Base-by-base conservation (phyloP, 2,329 filamentous ascomycete genomes). In the Aureobasidium uvarum region DNA sequence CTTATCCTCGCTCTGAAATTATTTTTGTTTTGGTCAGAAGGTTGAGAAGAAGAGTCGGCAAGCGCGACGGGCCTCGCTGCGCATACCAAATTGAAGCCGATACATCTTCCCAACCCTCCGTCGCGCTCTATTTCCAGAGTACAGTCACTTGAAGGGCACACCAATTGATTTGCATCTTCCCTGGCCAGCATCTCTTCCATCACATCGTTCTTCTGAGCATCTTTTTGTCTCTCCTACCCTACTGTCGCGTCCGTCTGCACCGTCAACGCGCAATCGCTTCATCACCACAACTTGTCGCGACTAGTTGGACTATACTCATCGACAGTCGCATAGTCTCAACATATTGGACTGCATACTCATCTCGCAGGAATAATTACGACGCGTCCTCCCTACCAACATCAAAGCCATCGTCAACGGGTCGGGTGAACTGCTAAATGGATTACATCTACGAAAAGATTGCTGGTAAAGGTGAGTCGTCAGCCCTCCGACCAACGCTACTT, bases 391-490 rank as follows among this genome's bases (percentile, higher is more conserved):
- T 50, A 28, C 25, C 25, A 2, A 14, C 4, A 31, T 14, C 10
- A 5, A 14, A 10, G 16, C 28, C n/a, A 14, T 54, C 33, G 31
- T 54, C 33, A 10, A 54, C 38, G 4, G 16, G 38, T 18, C 38
- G 18, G 16, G 14, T 41, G 33, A 23, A 23, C 43, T 23, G 13
- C 46, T 31, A 18, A 20, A 62, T 62, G 58, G 58, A 62, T 16
- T 31, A 14, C 33, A 6, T 62, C 58, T 62, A 51, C 25, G 60
- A 63, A 25, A 54, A 33, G 38, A 63, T 63, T 54, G 60, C 60
- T n/a, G 60, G 60, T 2, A 52, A 39, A 54, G 60, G 60, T 63
- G 20, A 43, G 36, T 14, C n/a, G 2, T 13, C 28, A 13, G 20
- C 3, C 11, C 16, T 36, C 55, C 2, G 3, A 18, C 10, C 2